These are phyloP conservation scores for Gymnopilus dilepis DNA, from an alignment of 768 basidiomycete genomes.

Conservation along the genomic window DNA sequence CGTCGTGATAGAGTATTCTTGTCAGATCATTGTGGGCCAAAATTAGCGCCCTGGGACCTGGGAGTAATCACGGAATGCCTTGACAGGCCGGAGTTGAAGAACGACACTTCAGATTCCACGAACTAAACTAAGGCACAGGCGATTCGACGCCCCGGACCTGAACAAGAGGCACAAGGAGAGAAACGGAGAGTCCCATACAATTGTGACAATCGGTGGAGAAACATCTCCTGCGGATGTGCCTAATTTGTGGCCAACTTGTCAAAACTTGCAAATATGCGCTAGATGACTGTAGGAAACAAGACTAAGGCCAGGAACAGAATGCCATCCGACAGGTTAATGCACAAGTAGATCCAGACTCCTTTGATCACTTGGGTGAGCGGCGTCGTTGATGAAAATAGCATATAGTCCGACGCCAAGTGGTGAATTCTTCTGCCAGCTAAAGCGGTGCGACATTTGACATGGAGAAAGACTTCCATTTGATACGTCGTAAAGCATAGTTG, in stretches of 20 bases:
- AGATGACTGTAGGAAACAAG: background rate
- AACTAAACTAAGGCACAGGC: background rate
- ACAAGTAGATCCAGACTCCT: no score
- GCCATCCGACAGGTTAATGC: no score
- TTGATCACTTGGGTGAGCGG: no score
- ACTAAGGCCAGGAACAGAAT: background rate
- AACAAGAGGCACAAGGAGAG: background rate
- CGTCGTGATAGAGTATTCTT: background rate
- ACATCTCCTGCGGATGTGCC: background rate
- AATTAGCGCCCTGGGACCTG: slow-evolving; percentile 3
- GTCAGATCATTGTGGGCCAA: background rate
- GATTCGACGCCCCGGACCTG: background rate
- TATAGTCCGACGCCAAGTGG: no score
- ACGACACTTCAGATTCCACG: background rate
- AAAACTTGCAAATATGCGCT: background rate
- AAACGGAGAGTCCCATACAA: background rate
- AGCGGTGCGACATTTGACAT: no score
- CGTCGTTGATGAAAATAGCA: no score
- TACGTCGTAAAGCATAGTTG: no score
- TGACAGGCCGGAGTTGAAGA: background rate
- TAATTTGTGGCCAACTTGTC: background rate
- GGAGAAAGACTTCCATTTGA: no score
- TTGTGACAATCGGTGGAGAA: background rate
- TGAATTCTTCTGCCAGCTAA: no score
- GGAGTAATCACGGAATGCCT: background rate